A percentile compares a stretch with the other conserved stretches of the same genome.
Evolutionary conservation across 1,284 basidiomycete species (phyloP).

Genomic region (Apiotrichum mycotoxinovorans): DNA sequence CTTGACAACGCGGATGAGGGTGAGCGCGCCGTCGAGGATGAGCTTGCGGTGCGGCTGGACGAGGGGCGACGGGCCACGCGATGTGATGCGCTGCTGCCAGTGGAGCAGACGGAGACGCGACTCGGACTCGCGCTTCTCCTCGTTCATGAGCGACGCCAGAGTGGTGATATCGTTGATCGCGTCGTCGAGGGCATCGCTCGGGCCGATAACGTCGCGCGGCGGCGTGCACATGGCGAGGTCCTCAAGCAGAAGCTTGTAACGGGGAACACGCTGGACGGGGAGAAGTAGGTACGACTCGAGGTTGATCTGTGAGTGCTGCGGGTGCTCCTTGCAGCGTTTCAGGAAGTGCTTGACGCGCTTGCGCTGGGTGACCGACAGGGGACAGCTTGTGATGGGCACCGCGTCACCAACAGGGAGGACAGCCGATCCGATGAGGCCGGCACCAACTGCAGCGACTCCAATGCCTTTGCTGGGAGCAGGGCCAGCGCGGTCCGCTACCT

Average conservation of each 20-base stretch:
- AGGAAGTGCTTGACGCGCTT: constrained; percentile 82
- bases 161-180: constrained; percentile 80
- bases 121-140: constrained; percentile 90
- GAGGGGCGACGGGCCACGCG: constrained; percentile 87
- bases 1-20: constrained; percentile 82
- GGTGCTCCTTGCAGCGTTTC: constrained; percentile 59
- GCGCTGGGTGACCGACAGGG: constrained; percentile 66
- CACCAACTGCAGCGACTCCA: constrained; percentile 21
- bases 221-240: constrained; percentile 78
- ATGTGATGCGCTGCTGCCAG: constrained; percentile 85
- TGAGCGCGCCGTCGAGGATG: constrained; percentile 79
- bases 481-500: neutral
- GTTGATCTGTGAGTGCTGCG: constrained; percentile 92
- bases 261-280: constrained; percentile 92
- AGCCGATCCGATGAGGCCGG: constrained; percentile 56
- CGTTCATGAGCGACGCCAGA: constrained; percentile 90
- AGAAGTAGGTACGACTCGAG: constrained; percentile 90
- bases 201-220: constrained; percentile 65
- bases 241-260: constrained; percentile 89
- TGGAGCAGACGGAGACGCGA: constrained; percentile 80
- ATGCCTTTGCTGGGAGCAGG: constrained; percentile 5
- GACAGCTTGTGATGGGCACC: constrained; percentile 30
- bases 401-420: constrained; percentile 52
- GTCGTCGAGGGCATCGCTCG: constrained; percentile 70
- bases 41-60: constrained; percentile 96